A percentile compares a stretch with the other conserved stretches of the same genome.
These are phyloP conservation scores for Magnolia officinalis DNA, from an alignment of 164 flowering plant genomes.

Conservation along the genomic window DNA sequence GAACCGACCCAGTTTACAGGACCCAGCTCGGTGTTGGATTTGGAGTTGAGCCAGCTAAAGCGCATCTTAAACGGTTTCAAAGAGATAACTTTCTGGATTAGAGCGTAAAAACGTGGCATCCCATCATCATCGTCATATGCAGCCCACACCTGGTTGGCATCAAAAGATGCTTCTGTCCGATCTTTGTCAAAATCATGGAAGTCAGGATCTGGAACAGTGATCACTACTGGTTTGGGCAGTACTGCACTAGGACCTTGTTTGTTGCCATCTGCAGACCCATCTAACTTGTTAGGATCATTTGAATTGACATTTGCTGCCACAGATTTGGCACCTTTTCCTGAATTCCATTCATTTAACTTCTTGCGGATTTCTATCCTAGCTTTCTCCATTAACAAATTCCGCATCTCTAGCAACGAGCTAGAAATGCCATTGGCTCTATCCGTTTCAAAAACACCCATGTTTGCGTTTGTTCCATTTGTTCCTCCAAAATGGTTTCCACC, in stretches of 20 bases:
- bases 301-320: conserved; percentile 10
- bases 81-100: conserved; percentile 57
- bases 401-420: conserved; percentile 29
- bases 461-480: conserved; percentile 13
- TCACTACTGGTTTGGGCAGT: conserved; percentile 32
- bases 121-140: conserved; percentile 75
- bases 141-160: conserved; percentile 69
- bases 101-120: conserved; percentile 78
- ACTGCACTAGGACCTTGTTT: conserved; percentile 18
- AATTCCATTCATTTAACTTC: conserved; percentile 38
- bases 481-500: conserved; percentile 10
- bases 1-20: conserved; percentile 59
- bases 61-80: conserved; percentile 58
- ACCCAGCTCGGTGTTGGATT: conserved; percentile 53
- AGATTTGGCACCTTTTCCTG: conserved; percentile 14
- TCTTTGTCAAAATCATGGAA: conserved; percentile 70
- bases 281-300: conserved; percentile 16
- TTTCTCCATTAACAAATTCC: conserved; percentile 49
- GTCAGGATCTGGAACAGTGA: conserved; percentile 65
- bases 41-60: conserved; percentile 68
- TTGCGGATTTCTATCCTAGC: conserved; percentile 50
- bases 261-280: conserved; percentile 11
- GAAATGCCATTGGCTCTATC: conserved; percentile 21
- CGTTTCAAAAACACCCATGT: conserved; percentile 22
- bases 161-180: conserved; percentile 54